Conservation (phyloP, 257 asterid species). For the Solanum medicagineum region DNA sequence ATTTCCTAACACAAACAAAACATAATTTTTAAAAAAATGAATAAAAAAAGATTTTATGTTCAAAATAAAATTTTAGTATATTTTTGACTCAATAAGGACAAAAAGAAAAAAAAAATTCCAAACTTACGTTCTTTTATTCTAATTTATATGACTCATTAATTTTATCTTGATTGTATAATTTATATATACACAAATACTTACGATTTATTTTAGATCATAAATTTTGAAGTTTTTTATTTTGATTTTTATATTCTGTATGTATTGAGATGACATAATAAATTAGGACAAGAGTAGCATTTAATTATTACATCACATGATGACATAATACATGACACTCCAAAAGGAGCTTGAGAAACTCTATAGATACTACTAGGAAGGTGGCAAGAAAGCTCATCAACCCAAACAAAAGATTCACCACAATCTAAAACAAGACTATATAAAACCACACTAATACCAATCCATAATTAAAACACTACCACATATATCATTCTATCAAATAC, state of each 20-base stretch:
- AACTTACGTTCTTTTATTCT: too few relatives aligned
- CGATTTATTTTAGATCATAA: background rate
- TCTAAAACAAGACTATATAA: background rate
- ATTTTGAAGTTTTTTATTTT: background rate
- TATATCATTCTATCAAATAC: background rate
- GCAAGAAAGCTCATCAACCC: background rate
- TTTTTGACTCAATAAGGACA: too few relatives aligned
- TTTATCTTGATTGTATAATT: too few relatives aligned
- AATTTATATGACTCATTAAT: too few relatives aligned
- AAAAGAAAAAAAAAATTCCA: too few relatives aligned
- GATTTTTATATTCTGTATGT: background rate
- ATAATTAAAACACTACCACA: background rate
- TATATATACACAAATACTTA: too few relatives aligned
- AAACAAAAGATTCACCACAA: background rate
- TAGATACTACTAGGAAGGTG: conserved; percentile 1
- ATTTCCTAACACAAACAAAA: background rate
- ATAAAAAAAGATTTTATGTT: too few relatives aligned
- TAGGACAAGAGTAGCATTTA: background rate
- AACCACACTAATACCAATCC: background rate
- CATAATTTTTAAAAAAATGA: background rate
- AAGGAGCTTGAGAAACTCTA: background rate
- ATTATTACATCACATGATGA: background rate
- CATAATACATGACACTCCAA: background rate
- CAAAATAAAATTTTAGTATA: too few relatives aligned
- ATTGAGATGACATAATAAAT: background rate